Evolutionary conservation across 495 filamentous ascomycete genomes (phyloP).

Genomic region (Patellaria atrata): DNA sequence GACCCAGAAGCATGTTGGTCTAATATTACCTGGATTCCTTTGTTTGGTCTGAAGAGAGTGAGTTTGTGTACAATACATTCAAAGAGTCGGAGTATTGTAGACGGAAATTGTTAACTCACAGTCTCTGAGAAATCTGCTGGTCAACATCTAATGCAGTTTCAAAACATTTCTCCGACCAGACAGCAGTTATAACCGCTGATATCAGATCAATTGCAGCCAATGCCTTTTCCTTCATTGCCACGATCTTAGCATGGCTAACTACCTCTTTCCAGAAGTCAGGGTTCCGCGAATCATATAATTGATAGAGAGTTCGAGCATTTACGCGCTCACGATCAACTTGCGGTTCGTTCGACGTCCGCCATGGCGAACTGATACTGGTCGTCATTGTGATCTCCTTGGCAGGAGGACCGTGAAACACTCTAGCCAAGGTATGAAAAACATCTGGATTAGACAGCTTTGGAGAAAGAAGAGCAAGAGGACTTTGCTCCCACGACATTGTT

Average conservation of each 20-base stretch:
- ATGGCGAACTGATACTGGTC: slow-evolving; percentile 27
- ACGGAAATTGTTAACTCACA: too few species aligned
- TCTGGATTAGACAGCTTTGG: slow-evolving; percentile 37
- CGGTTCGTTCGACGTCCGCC: slow-evolving; percentile 15
- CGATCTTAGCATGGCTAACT: slow-evolving; percentile 38
- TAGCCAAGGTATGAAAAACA: slow-evolving; percentile 38
- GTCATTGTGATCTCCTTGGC: slow-evolving; percentile 18
- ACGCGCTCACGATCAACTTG: slow-evolving; percentile 36
- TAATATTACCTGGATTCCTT: slow-evolving; percentile 3
- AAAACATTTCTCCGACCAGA: slow-evolving; percentile 40
- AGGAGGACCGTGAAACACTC: slow-evolving; percentile 43
- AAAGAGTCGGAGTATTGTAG: too few species aligned
- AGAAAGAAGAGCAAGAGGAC: slow-evolving; percentile 37
- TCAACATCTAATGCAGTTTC: too few species aligned
- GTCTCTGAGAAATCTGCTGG: too few species aligned
- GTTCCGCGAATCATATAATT: slow-evolving; percentile 37
- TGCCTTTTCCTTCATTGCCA: slow-evolving; percentile 44
- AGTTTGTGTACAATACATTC: too few species aligned
- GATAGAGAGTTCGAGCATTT: slow-evolving; percentile 44
- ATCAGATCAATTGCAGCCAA: slow-evolving; percentile 42
- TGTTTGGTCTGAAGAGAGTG: too few species aligned
- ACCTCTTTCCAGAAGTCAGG: slow-evolving; percentile 38
- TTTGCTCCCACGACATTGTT: slow-evolving; percentile 22
- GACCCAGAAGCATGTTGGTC: slow-evolving; percentile 16
- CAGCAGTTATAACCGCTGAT: slow-evolving; percentile 37